phyloP scores from a whole-genome alignment of 1,139 yeast genomes.

The Wickerhamomyces sp. region DNA sequence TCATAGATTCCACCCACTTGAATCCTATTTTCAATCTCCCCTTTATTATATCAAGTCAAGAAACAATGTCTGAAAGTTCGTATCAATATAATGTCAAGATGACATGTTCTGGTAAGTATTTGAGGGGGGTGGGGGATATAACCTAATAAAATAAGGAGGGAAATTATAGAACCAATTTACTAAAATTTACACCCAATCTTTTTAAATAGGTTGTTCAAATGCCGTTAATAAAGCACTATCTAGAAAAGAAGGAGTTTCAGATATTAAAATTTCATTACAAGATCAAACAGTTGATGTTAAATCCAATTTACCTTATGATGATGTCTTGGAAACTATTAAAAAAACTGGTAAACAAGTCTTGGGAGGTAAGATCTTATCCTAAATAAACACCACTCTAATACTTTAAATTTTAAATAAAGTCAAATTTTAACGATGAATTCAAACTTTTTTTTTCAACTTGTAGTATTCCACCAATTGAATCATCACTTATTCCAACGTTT shows the following conservation, averaged over 20 bases:
- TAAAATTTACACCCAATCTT: not conserved
- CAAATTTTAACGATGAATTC: conserved; percentile 37
- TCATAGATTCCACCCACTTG: no score
- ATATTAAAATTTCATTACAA: conserved; percentile 69
- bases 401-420: conserved; percentile 21
- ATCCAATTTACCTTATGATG: conserved; percentile 64
- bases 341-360: conserved; percentile 89
- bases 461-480: conserved; percentile 53
- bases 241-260: conserved; percentile 69
- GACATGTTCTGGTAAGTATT: conserved; percentile 66
- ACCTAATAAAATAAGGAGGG: no score
- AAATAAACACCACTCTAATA: not conserved
- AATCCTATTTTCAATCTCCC: not conserved
- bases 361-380: conserved; percentile 44
- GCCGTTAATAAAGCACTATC: conserved; percentile 80
- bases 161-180: no score
- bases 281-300: conserved; percentile 78
- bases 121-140: no score
- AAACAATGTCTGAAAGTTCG: conserved; percentile 38
- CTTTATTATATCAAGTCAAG: not conserved
- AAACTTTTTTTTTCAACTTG: conserved; percentile 39
- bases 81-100: conserved; percentile 76
- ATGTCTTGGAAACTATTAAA: conserved; percentile 70
- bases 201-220: conserved; percentile 61
- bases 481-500: conserved; percentile 50